Percentiles rank a stretch among this genome's conserved stretches.
Evolutionary conservation across 2,329 filamentous ascomycete species (phyloP).

Genomic region (Emmonsiellopsis sp.): DNA sequence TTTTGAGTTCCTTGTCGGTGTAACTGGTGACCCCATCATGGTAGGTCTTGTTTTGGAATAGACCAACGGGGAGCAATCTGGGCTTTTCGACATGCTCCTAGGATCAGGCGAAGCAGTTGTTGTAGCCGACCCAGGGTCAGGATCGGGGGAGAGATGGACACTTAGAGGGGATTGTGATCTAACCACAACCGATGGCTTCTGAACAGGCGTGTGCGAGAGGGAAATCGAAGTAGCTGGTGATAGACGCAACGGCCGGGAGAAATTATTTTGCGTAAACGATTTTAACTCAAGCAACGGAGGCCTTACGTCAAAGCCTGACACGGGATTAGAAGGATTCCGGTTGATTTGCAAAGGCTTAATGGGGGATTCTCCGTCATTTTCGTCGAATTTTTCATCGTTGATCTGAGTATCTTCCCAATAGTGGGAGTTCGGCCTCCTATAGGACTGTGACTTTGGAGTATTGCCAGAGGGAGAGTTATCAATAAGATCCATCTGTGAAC

Average conservation of each 20-base stretch:
- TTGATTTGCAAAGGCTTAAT: not conserved
- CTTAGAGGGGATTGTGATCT: conserved; percentile 3
- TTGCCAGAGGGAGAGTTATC: conserved; percentile 3
- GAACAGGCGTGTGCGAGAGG: conserved; percentile 6
- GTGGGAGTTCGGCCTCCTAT: conserved; percentile 12
- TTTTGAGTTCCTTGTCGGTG: conserved; percentile 1
- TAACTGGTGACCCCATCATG: not conserved
- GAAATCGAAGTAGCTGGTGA: conserved; percentile 9
- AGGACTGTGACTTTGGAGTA: not conserved
- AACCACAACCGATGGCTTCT: conserved; percentile 7
- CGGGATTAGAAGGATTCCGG: not conserved
- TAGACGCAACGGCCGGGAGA: conserved; percentile 12
- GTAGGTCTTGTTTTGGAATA: conserved; percentile 5
- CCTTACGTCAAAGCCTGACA: not conserved
- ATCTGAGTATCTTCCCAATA: conserved; percentile 23
- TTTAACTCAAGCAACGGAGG: conserved; percentile 7
- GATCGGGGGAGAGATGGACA: conserved; percentile 1
- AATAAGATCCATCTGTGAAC: conserved; percentile 15
- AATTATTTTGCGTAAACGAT: conserved; percentile 10
- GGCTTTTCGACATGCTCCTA: conserved; percentile 6
- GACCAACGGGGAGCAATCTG: conserved; percentile 7
- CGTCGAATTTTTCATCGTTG: conserved; percentile 7
- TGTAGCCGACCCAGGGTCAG: not conserved
- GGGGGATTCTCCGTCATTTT: not conserved
- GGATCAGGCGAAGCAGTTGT: conserved; percentile 3